Evolutionary conservation across 2,329 filamentous ascomycete species (phyloP).

Genomic region (Diplodia corticola): DNA sequence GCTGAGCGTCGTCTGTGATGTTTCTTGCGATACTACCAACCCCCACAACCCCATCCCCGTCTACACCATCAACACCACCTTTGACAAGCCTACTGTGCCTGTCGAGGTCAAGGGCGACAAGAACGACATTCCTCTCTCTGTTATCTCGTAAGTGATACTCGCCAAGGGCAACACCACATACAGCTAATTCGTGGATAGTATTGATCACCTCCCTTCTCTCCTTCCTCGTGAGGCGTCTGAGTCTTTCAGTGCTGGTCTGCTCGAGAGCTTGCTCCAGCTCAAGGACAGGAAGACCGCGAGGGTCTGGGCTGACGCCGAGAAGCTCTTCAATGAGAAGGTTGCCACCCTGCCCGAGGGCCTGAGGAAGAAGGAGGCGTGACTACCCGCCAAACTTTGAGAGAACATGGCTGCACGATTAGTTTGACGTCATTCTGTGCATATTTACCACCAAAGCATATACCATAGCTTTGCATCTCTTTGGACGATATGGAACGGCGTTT

Average conservation of each 20-base stretch:
- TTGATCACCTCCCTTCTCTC: constrained; percentile 55
- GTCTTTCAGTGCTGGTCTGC: constrained; percentile 74
- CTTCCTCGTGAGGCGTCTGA: constrained; percentile 85
- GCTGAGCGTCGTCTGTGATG: constrained; percentile 63
- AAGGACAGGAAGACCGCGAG: constrained; percentile 70
- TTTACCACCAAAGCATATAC: neutral
- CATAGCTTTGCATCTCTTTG: neutral
- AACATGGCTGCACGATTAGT: neutral
- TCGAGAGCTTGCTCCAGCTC: constrained; percentile 75
- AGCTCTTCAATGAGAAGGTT: constrained; percentile 82
- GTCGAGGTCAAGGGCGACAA: constrained; percentile 63
- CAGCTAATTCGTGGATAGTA: constrained; percentile 24
- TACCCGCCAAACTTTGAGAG: neutral
- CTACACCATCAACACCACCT: constrained; percentile 82
- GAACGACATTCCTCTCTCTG: constrained; percentile 56
- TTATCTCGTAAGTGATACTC: constrained; percentile 70
- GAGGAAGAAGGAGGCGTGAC: constrained; percentile 52
- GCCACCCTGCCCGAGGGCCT: constrained; percentile 60
- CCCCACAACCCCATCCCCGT: constrained; percentile 75
- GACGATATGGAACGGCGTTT: constrained; percentile 1
- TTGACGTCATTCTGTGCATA: neutral
- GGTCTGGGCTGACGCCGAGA: constrained; percentile 85
- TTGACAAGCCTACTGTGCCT: constrained; percentile 80
- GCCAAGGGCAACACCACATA: neutral
- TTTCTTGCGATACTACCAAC: constrained; percentile 68